phyloP scores from a whole-genome alignment of 176 grass and related monocot genomes.

The Dendrocalamus sinicus region DNA sequence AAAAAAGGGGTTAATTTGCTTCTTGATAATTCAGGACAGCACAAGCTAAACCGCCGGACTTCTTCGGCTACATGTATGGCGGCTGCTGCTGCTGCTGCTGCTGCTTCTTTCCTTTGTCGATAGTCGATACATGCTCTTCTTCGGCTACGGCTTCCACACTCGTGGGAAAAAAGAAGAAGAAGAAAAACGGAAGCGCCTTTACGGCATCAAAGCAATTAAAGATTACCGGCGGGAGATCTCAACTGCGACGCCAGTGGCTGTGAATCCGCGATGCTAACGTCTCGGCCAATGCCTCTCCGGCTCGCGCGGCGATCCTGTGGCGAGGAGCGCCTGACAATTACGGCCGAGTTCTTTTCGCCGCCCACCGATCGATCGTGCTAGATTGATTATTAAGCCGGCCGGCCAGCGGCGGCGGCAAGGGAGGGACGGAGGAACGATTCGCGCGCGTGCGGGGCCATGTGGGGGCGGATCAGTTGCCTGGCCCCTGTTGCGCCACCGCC shows the following conservation, averaged over 20 bases:
- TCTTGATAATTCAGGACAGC: too few species aligned
- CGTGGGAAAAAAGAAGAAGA: too few species aligned
- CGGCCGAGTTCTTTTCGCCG: not conserved
- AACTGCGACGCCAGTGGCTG: conserved; percentile 45
- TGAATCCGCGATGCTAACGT: conserved; percentile 9
- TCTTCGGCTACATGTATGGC: too few species aligned
- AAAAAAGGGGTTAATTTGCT: too few species aligned
- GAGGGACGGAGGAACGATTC: not conserved
- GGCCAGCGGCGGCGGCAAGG: not conserved
- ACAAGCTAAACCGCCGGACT: too few species aligned
- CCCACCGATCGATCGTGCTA: too few species aligned
- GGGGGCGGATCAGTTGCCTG: conserved; percentile 7
- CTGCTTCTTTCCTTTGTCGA: too few species aligned
- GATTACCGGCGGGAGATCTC: not conserved
- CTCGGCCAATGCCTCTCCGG: not conserved
- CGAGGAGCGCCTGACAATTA: conserved; percentile 28
- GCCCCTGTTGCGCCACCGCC: conserved; percentile 9
- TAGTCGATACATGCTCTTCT: too few species aligned
- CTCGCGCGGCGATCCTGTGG: conserved; percentile 28
- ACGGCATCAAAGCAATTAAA: too few species aligned
- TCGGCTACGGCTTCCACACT: too few species aligned
- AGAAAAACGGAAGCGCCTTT: too few species aligned
- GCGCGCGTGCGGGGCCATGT: not conserved
- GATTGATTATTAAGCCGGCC: not conserved
- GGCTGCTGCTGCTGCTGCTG: too few species aligned